Percentiles rank a stretch among this genome's conserved stretches.
These are phyloP conservation scores for Solanum paucissectum DNA, from an alignment of 257 asterid genomes.

Conservation along the genomic window DNA sequence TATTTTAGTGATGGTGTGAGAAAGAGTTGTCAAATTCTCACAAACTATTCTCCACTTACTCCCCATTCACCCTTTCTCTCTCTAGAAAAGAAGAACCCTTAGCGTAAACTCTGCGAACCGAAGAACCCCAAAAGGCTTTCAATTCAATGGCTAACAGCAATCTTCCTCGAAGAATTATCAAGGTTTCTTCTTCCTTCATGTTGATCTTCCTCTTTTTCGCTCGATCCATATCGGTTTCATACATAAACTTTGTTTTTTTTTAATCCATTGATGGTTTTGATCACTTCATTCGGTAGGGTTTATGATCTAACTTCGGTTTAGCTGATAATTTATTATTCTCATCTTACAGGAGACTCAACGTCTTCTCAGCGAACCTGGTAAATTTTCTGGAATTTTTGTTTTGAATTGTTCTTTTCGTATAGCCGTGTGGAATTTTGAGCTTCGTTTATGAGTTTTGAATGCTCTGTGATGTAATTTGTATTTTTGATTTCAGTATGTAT, in stretches of 20 bases:
- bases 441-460: neutral
- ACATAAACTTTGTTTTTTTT: neutral
- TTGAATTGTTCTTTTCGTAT: neutral
- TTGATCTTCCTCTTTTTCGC: constrained; percentile 34
- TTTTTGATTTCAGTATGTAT: neutral
- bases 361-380: constrained; percentile 98
- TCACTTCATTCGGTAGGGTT: constrained; percentile 16
- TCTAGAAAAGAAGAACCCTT: constrained; percentile 1
- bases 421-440: neutral
- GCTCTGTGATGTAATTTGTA: neutral
- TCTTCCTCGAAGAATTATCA: constrained; percentile 56
- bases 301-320: constrained; percentile 8
- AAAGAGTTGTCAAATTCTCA: neutral
- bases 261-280: neutral
- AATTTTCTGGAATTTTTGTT: neutral
- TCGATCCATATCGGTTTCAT: constrained; percentile 34
- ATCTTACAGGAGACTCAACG: constrained; percentile 87
- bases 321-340: neutral
- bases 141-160: constrained; percentile 52
- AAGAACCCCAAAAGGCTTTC: constrained; percentile 3
- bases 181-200: constrained; percentile 29
- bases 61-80: neutral
- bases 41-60: neutral
- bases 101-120: constrained; percentile 18
- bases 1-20: neutral